Evolutionary conservation across 495 filamentous ascomycete genomes (phyloP).

Genomic region (Jackrogersella minutella): DNA sequence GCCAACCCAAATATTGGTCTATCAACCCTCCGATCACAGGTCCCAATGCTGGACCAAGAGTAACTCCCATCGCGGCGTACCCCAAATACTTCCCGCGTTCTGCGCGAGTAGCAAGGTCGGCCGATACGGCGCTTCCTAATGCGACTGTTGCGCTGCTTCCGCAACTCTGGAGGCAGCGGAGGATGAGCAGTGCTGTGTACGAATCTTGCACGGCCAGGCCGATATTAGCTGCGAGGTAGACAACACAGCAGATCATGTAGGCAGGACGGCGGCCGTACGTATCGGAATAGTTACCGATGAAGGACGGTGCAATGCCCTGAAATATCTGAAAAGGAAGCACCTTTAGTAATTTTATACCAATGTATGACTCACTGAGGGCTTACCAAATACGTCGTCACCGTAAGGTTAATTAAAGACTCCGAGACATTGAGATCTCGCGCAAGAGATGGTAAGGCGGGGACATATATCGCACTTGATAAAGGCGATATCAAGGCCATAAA

Average conservation of each 20-base stretch:
- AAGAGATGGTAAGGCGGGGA: conserved; percentile 62
- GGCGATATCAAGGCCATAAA: conserved; percentile 67
- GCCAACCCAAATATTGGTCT: conserved; percentile 61
- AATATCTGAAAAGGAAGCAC: background rate
- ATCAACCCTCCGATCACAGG: conserved; percentile 63
- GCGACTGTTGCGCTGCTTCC: conserved; percentile 55
- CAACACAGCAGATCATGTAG: conserved; percentile 55
- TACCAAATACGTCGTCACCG: conserved; percentile 58
- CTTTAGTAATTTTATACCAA: background rate
- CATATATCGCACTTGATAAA: conserved; percentile 67
- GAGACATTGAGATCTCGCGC: conserved; percentile 56
- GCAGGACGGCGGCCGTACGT: conserved; percentile 56
- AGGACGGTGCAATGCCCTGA: conserved; percentile 55
- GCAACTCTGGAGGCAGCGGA: conserved; percentile 60
- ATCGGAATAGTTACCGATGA: conserved; percentile 61
- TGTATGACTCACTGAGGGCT: background rate
- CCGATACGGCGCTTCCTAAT: conserved; percentile 57
- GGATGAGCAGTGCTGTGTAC: conserved; percentile 57
- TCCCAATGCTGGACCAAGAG: conserved; percentile 51
- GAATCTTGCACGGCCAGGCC: conserved; percentile 59
- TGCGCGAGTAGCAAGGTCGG: conserved; percentile 55
- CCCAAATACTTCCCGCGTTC: conserved; percentile 60
- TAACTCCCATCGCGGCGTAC: conserved; percentile 24
- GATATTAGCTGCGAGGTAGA: conserved; percentile 60
- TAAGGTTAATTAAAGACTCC: conserved; percentile 58